Conservation (phyloP, 1,284 basidiomycete genomes). For the Ceratobasidium sp. region DNA sequence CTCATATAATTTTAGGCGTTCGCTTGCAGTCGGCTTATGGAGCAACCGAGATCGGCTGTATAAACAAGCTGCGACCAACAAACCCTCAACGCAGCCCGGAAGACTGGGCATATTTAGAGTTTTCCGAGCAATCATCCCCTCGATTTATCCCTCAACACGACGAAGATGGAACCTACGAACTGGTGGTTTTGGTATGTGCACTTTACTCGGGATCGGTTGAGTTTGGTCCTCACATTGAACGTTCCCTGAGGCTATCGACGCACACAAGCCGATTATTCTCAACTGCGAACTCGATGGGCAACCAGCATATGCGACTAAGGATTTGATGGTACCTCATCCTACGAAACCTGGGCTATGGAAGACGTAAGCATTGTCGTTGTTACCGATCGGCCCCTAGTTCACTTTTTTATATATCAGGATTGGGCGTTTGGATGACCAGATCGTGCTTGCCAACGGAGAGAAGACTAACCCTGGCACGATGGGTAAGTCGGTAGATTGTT, state of each 20-base stretch:
- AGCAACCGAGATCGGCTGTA: conserved; percentile 14
- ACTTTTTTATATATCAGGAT: neutral
- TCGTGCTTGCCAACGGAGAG: conserved; percentile 46
- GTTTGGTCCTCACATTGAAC: neutral
- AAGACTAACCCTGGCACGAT: conserved; percentile 59
- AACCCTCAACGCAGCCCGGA: neutral
- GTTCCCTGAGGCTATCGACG: neutral
- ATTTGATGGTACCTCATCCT: conserved; percentile 45
- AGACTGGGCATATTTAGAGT: conserved; percentile 44
- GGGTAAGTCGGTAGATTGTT: conserved; percentile 56
- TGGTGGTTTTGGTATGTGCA: conserved; percentile 39
- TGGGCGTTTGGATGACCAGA: conserved; percentile 47
- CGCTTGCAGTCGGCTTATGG: conserved; percentile 9
- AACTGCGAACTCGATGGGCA: conserved; percentile 41
- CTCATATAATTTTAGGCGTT: conserved; percentile 15
- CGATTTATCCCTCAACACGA: conserved; percentile 29
- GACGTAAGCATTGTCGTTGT: neutral
- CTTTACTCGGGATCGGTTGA: neutral
- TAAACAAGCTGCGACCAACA: neutral
- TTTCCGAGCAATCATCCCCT: conserved; percentile 15
- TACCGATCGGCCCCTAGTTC: no score
- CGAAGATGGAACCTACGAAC: conserved; percentile 25
- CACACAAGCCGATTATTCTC: conserved; percentile 41
- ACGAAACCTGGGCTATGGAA: conserved; percentile 38
- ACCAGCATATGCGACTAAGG: conserved; percentile 42